phyloP scores from a whole-genome alignment of 208 protist genomes.

The Wallacemonas rigidus region DNA sequence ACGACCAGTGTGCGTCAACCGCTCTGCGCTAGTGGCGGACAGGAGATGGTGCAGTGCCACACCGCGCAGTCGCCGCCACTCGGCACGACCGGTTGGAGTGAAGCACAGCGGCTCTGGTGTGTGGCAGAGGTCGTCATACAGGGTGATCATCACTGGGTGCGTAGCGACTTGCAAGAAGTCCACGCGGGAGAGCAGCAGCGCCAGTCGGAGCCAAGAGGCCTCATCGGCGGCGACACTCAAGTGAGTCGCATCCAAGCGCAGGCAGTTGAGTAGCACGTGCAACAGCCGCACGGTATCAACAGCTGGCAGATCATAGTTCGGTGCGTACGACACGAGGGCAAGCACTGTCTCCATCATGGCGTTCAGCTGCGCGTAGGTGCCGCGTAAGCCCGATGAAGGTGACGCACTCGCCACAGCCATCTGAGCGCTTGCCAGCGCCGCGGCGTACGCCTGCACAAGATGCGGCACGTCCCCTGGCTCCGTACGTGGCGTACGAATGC shows the following conservation, averaged over 20 bases:
- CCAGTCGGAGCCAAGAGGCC: slow-evolving; percentile 25
- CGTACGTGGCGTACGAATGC: slow-evolving; percentile 41
- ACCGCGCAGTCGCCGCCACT: slow-evolving; percentile 71
- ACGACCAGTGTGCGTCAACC: neutral
- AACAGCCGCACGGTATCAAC: slow-evolving; percentile 29
- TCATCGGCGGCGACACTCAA: neutral
- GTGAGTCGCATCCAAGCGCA: neutral
- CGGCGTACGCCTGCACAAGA: slow-evolving; percentile 27
- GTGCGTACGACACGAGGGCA: slow-evolving; percentile 36
- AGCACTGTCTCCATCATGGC: slow-evolving; percentile 24
- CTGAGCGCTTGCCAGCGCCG: slow-evolving; percentile 8
- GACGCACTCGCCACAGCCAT: neutral
- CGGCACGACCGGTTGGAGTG: neutral
- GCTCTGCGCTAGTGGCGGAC: slow-evolving; percentile 14
- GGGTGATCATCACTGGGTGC: slow-evolving; percentile 12
- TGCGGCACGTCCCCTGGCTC: slow-evolving; percentile 41
- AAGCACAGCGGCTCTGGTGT: slow-evolving; percentile 14
- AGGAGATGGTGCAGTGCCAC: slow-evolving; percentile 38
- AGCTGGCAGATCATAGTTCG: slow-evolving; percentile 57
- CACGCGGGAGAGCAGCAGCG: slow-evolving; percentile 55
- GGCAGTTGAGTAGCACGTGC: neutral
- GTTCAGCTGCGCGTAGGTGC: neutral
- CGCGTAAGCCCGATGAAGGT: neutral
- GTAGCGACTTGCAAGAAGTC: slow-evolving; percentile 23
- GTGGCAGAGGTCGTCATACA: slow-evolving; percentile 21